Evolutionary conservation across 208 protist species (phyloP), one percentile per base, ranked within the genome.

Genomic region (Trypanosoma avium): DNA sequence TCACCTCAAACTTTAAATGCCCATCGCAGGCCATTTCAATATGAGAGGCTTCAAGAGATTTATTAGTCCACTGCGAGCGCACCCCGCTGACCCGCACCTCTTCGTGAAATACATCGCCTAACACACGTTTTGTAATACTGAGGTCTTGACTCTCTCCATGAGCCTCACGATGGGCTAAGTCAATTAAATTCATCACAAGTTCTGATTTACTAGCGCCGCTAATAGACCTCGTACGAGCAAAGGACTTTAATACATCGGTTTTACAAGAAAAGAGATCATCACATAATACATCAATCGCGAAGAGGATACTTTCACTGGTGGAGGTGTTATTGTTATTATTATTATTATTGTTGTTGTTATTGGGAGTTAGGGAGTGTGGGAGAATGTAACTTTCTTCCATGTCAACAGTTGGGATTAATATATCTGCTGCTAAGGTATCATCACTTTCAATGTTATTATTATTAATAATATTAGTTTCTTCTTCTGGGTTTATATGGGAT

Each of bases 181-280:
- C 79, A 24, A 96, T 77, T 35, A 96, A 73, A 63, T 79, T 76
- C 69, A 90, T 61, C 33, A 96, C 90, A 32, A 88, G 53, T 46
- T 93, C 85, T 6, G 78, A 75, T 65, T 96, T 96, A 24, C 36
- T 81, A 22, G 38, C 33, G 1, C 67, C 70, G 7, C 49, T 53
- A 3, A 92, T 61, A 6, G 72, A 57, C 21, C 87, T 79, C 17
- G 81, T 91, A 1, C 90, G 84, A 15, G 85, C 80, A 60, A 94
- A 96, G 26, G 70, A 80, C 29, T 77, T 77, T 40, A 96, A 63
- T 8, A 96, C 90, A 30, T 87, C 79, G 7, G 81, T 90, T 54
- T 94, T 93, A 62, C 87, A 94, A 53, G 84, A 86, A 45, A 90
- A 94, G 43, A 96, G 66, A 56, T 96, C 90, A 59, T 96, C 90